Base-by-base conservation (phyloP, 192 early-diverging fungal species). In the Coemansia sp. region DNA sequence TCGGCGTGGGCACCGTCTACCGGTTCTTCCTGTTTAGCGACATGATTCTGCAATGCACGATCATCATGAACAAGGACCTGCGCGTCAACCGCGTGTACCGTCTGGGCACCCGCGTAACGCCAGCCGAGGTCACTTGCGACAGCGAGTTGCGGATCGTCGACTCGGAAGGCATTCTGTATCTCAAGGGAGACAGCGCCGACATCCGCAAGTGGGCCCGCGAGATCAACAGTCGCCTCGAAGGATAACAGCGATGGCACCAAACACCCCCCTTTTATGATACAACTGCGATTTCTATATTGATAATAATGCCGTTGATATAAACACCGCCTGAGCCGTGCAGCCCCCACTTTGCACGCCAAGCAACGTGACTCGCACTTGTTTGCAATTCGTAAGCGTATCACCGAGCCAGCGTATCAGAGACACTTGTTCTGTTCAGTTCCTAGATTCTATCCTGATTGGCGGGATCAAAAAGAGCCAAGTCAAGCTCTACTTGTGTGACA, bases 1-100 rank as follows among this genome's bases (percentile, higher is more conserved):
- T 47, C 9, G 48, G 46, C 14, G 15, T 45, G 8, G 80, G 78
- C 2, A 57, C 58, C 26, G 64, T 69, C 23, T 81, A 72, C 50
- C 46, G 72, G 39, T 83, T 79, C 19, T 86, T 78, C 53, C 58
- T 90, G 25, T 90, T 87, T 66, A 88, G 83, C 52, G 88, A 90
- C 57, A 59, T 90, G 50, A 52, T 90, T 8, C 52, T 90, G 27
- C 74, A 81, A 66, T 81, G 76, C 50, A 46, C 66, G 1, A 51
- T 57, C 15, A 54, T 59, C 27, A 63, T 59, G 54, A 61, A 67
- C 54, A 67, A 71, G 58, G 64, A 64, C 37, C 49, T 67, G 14
- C 51, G 55, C 11, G 39, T 78, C 27, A 53, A 56, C 30, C 48
- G 61, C 27, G 41, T 63, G 10, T 64, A 72, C 52, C 38, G 43